Evolutionary conservation across 78 protist species (phyloP).

Genomic region (Dictyostelium discoideum): dicty_2.7 NC_007088.5:1136001-1136500

Average conservation of each 20-base stretch:
- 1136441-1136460: not conserved
- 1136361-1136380: conserved; percentile 56
- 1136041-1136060: too few species aligned
- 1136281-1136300: conserved; percentile 16
- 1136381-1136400: conserved; percentile 10
- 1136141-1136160: not conserved
- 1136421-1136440: conserved; percentile 63
- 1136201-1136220: not conserved
- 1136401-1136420: conserved; percentile 16
- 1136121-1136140: not conserved
- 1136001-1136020: conserved; percentile 76
- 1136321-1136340: not conserved
- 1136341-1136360: conserved; percentile 66
- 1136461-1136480: conserved; percentile 25
- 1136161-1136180: not conserved
- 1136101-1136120: not conserved
- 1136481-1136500: conserved; percentile 72
- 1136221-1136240: not conserved
- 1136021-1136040: not conserved
- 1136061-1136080: too few species aligned
- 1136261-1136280: conserved; percentile 2
- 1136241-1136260: conserved; percentile 51
- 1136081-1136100: too few species aligned
- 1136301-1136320: not conserved
- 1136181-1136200: not conserved